phyloP scores from a whole-genome alignment of 148 eudicot genomes.

The Vaccinium myrtillus region DNA sequence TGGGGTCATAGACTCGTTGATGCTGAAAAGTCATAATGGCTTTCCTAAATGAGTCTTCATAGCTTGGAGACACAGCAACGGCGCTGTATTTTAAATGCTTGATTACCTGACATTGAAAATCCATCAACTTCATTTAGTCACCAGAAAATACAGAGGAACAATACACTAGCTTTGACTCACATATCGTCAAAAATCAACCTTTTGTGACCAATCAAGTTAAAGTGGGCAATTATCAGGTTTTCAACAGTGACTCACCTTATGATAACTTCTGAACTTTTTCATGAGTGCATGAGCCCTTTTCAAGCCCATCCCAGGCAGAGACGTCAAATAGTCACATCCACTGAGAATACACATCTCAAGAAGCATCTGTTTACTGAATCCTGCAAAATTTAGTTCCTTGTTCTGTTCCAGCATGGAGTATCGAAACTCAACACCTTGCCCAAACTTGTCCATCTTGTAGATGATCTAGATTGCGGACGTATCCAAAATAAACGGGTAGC shows the following conservation, averaged over 20 bases:
- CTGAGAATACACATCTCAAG: constrained; percentile 93
- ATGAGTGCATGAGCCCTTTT: constrained; percentile 86
- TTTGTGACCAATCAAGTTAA: not conserved
- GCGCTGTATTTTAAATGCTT: constrained; percentile 79
- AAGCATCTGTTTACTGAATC: constrained; percentile 84
- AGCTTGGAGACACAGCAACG: constrained; percentile 63
- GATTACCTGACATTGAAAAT: constrained; percentile 56
- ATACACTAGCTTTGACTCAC: not conserved
- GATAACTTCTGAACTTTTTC: constrained; percentile 72
- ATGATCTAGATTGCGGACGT: constrained; percentile 55
- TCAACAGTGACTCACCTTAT: constrained; percentile 48
- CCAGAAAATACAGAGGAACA: not conserved
- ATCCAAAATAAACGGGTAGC: not conserved
- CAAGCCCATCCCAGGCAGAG: constrained; percentile 93
- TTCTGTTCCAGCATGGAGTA: constrained; percentile 58
- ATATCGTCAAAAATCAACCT: not conserved
- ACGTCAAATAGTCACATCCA: constrained; percentile 94
- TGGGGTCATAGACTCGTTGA: constrained; percentile 90
- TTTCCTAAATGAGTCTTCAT: constrained; percentile 86
- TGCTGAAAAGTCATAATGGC: constrained; percentile 88
- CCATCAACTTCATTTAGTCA: not conserved
- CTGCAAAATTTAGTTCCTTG: constrained; percentile 65
- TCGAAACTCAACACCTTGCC: constrained; percentile 88
- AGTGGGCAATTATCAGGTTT: not conserved
- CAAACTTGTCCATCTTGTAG: constrained; percentile 98